Conservation (phyloP, 2,329 filamentous ascomycete genomes). For the Aspergillus fructus region DNA sequence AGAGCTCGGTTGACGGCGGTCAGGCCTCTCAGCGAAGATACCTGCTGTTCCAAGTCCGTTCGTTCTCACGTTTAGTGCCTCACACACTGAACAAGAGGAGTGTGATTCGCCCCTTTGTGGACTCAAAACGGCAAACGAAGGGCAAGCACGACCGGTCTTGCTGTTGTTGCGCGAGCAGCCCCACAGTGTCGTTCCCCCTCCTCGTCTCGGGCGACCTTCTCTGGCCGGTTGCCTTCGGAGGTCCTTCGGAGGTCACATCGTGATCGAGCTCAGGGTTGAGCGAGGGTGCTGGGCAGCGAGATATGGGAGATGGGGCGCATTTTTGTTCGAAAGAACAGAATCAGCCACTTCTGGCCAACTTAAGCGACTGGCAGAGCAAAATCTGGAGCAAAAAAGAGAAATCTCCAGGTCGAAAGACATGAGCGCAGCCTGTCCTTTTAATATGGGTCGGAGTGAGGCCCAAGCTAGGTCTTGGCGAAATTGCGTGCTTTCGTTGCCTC, state of each 20-base stretch:
- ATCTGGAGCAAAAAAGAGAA: slow-evolving; percentile 7
- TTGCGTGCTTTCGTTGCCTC: slow-evolving; percentile 31
- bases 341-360: neutral
- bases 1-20: slow-evolving; percentile 7
- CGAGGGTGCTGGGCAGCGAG: neutral
- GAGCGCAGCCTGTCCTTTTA: slow-evolving; percentile 25
- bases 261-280: slow-evolving; percentile 2
- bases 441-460: slow-evolving; percentile 25
- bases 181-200: neutral
- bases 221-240: slow-evolving; percentile 21
- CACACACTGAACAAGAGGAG: slow-evolving; percentile 3
- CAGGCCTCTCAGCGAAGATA: neutral
- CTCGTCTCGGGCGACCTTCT: neutral
- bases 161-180: slow-evolving; percentile 1
- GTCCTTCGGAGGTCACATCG: slow-evolving; percentile 23
- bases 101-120: neutral
- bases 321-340: neutral
- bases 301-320: neutral
- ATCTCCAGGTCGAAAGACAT: neutral
- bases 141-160: neutral
- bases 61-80: neutral
- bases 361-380: neutral
- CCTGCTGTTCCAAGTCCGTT: neutral
- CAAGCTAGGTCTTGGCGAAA: slow-evolving; percentile 30
- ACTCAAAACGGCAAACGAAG: neutral